Conservation (phyloP, 257 asterid species). For the Paraleonurus japonicus region DNA sequence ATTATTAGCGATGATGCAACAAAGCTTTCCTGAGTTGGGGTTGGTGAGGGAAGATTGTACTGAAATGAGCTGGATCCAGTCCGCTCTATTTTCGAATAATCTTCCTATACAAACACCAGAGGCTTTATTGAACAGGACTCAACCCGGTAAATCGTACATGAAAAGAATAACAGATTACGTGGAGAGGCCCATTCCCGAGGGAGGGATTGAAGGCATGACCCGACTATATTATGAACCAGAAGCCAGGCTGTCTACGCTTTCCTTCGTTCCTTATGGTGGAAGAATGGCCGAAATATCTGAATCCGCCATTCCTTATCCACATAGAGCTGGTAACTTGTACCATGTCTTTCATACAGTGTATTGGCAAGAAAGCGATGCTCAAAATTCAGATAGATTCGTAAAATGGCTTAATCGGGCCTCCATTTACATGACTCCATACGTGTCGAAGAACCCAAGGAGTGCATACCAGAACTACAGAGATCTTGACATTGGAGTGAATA, state of each 20-base stretch:
- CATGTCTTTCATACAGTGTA: too few relatives aligned
- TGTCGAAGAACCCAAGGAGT: conserved; percentile 15
- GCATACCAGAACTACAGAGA: conserved; percentile 27
- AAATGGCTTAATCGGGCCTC: conserved; percentile 13
- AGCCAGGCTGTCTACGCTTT: background rate
- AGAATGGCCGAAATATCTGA: conserved; percentile 13
- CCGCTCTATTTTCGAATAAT: background rate
- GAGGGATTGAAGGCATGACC: conserved; percentile 10
- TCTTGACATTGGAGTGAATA: conserved; percentile 26
- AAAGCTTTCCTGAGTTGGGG: background rate
- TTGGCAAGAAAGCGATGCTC: conserved; percentile 4
- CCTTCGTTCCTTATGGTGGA: conserved; percentile 24
- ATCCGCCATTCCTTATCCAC: conserved; percentile 22
- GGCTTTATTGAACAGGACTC: background rate
- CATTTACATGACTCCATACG: conserved; percentile 19
- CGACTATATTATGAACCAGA: conserved; percentile 3
- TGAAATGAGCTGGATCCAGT: conserved; percentile 8
- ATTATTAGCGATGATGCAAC: background rate
- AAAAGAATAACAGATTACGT: conserved; percentile 27
- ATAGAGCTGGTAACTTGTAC: conserved; percentile 19
- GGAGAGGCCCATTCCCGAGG: background rate
- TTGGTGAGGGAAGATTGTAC: background rate
- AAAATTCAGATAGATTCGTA: conserved; percentile 7
- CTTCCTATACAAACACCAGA: background rate
- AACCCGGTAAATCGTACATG: background rate